These are phyloP conservation scores for Leptographium wingfieldii DNA, from an alignment of 2,329 filamentous ascomycete genomes.

Conservation along the genomic window DNA sequence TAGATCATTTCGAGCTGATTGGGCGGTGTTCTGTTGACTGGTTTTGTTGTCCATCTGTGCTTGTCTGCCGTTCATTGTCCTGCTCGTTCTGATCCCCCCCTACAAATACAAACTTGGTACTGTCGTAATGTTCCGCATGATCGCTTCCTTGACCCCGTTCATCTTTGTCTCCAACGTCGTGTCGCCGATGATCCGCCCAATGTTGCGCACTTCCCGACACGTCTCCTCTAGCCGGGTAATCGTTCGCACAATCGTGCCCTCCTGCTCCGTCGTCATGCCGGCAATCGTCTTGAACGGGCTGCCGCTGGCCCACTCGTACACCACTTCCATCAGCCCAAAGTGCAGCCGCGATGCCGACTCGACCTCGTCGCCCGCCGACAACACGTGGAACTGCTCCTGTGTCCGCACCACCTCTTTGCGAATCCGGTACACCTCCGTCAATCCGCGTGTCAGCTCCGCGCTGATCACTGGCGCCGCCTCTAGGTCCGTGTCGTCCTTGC, in stretches of 20 bases:
- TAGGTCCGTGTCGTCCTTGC: conserved; percentile 53
- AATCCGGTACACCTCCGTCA: conserved; percentile 76
- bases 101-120: conserved; percentile 84
- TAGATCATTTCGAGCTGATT: not conserved
- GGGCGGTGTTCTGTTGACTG: not conserved
- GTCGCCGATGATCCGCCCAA: conserved; percentile 88
- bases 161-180: conserved; percentile 91
- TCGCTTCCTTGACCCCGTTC: conserved; percentile 93
- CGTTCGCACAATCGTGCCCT: conserved; percentile 91
- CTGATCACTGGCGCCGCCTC: conserved; percentile 69
- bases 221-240: conserved; percentile 93
- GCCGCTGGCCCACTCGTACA: conserved; percentile 94
- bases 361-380: conserved; percentile 76
- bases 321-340: conserved; percentile 92
- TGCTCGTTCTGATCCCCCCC: not conserved
- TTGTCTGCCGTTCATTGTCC: not conserved
- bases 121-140: conserved; percentile 89
- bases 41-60: not conserved
- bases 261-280: conserved; percentile 86
- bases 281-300: conserved; percentile 99
- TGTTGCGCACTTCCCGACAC: conserved; percentile 94
- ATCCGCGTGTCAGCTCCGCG: conserved; percentile 66
- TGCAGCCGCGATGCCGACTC: conserved; percentile 79
- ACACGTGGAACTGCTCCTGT: conserved; percentile 84
- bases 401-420: conserved; percentile 86